Percentiles rank a stretch among this genome's conserved stretches.
phyloP scores from a whole-genome alignment of 176 grass and related monocot genomes.

The Oryza glumipatula region DNA sequence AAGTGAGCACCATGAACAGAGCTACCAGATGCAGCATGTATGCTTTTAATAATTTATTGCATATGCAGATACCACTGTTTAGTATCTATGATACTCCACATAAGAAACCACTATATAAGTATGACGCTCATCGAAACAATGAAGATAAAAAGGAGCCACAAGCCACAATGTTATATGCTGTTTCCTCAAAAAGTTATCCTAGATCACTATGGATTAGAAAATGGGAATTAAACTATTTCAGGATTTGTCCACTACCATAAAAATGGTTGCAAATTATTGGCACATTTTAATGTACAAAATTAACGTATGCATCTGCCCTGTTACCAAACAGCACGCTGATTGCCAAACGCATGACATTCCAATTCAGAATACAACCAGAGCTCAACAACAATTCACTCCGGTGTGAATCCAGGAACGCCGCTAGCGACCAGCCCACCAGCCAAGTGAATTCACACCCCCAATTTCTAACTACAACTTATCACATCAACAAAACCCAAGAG shows the following conservation, averaged over 20 bases:
- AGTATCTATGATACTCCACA: background rate
- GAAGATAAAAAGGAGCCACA: background rate
- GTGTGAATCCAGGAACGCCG: background rate
- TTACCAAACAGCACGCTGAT: background rate
- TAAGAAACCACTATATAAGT: background rate
- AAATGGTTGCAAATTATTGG: background rate
- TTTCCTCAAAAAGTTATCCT: conserved; percentile 8
- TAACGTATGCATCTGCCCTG: background rate
- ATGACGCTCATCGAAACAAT: conserved; percentile 13
- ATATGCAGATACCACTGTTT: conserved; percentile 8
- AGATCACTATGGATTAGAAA: background rate
- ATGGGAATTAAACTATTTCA: background rate
- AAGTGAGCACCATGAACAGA: background rate
- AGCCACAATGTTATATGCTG: no score
- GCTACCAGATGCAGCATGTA: background rate
- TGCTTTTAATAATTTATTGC: background rate
- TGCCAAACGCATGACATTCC: background rate
- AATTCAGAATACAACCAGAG: background rate
- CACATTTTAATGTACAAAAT: background rate
- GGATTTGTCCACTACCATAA: background rate
- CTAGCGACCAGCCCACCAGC: background rate
- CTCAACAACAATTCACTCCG: background rate
- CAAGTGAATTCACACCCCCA: background rate
- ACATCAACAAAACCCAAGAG: background rate
- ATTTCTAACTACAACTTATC: no score